Conservation (phyloP, 768 basidiomycete species). For the Tubosaeta brunneosetosa region DNA sequence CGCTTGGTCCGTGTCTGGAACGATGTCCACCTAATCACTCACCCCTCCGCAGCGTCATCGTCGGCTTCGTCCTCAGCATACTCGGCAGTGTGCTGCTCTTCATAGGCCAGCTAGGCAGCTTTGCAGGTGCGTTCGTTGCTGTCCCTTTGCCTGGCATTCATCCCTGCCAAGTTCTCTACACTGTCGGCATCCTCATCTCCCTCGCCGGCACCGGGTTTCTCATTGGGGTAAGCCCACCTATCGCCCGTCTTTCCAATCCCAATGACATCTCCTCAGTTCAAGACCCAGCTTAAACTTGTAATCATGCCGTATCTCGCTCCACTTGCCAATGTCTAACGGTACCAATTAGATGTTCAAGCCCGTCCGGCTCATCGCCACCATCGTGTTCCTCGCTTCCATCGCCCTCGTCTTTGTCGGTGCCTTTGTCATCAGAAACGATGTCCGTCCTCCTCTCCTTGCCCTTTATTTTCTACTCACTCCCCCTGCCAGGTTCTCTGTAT, state of each 20-base stretch:
- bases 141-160: not conserved
- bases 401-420: constrained; percentile 82
- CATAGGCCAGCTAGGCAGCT: constrained; percentile 59
- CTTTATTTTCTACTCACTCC: not conserved
- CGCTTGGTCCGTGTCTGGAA: constrained; percentile 57
- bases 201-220: constrained; percentile 88
- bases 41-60: constrained; percentile 45
- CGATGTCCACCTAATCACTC: not conserved
- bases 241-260: constrained; percentile 1
- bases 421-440: constrained; percentile 68
- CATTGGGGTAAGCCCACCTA: constrained; percentile 61
- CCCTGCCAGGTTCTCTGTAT: constrained; percentile 56
- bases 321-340: not conserved
- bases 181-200: constrained; percentile 74
- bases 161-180: constrained; percentile 62
- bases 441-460: constrained; percentile 32
- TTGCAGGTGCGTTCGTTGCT: constrained; percentile 57
- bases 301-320: constrained; percentile 11
- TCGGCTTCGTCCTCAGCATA: constrained; percentile 77
- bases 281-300: constrained; percentile 77
- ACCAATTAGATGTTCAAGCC: constrained; percentile 86
- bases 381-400: constrained; percentile 75
- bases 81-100: constrained; percentile 77
- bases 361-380: constrained; percentile 75
- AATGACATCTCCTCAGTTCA: constrained; percentile 46